phyloP scores from a whole-genome alignment of 179 eudicot species.

The Kewa caespitosa region DNA sequence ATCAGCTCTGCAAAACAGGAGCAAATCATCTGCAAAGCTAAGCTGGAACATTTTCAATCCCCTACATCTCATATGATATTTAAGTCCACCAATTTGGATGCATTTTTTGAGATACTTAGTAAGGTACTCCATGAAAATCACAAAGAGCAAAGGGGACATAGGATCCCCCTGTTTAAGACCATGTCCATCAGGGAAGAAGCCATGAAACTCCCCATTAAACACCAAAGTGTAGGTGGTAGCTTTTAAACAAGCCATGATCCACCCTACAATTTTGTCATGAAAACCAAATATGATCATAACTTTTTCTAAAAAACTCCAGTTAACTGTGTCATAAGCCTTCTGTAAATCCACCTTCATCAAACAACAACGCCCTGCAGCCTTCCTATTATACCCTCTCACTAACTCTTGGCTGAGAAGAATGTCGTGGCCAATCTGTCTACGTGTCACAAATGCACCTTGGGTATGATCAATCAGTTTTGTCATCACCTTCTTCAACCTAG shows the following conservation, averaged over 20 bases:
- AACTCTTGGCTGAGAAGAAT: too few relatives aligned
- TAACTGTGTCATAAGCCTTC: too few relatives aligned
- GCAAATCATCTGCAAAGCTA: constrained; percentile 4
- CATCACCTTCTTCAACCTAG: too few relatives aligned
- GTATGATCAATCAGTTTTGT: too few relatives aligned
- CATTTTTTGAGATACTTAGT: neutral
- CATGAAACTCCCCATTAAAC: neutral
- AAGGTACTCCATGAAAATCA: neutral
- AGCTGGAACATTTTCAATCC: neutral
- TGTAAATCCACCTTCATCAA: too few relatives aligned
- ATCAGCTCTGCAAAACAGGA: constrained; percentile 1
- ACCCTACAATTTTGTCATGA: neutral
- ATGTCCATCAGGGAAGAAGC: neutral
- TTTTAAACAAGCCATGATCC: neutral
- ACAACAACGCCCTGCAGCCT: neutral
- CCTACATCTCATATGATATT: neutral
- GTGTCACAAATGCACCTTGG: too few relatives aligned
- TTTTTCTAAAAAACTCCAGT: neutral
- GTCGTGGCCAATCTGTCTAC: too few relatives aligned
- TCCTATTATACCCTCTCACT: too few relatives aligned
- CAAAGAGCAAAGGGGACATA: neutral
- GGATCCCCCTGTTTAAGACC: constrained; percentile 8
- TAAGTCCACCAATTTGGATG: neutral
- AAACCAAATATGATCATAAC: neutral
- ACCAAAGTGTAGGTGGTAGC: neutral